Percentiles rank a stretch among this genome's conserved stretches.
Conservation (phyloP, 2,329 filamentous ascomycete genomes). For the Nothomitra cinnamomea region DNA sequence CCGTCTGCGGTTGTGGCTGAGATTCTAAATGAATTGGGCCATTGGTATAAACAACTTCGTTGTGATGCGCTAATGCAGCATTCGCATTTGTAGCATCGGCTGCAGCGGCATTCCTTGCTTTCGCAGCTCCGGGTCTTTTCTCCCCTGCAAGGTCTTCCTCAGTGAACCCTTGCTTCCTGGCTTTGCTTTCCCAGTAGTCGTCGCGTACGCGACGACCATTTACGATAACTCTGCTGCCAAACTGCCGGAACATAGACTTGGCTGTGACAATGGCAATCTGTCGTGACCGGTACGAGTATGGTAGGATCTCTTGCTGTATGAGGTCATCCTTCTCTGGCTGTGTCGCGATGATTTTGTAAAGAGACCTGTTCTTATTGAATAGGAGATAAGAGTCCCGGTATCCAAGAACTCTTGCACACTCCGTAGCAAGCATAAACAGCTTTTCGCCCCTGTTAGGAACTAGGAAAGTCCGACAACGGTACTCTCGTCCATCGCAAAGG, state of each 20-base stretch:
- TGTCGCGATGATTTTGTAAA: slow-evolving; percentile 95
- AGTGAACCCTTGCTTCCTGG: slow-evolving; percentile 92
- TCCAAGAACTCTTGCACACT: slow-evolving; percentile 82
- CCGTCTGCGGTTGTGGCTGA: slow-evolving; percentile 48
- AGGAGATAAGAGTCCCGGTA: slow-evolving; percentile 96
- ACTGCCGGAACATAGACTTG: slow-evolving; percentile 96
- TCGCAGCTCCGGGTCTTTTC: slow-evolving; percentile 82
- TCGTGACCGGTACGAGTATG: slow-evolving; percentile 93
- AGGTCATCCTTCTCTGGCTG: slow-evolving; percentile 94
- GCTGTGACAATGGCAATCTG: slow-evolving; percentile 98
- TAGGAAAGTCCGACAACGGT: slow-evolving; percentile 83
- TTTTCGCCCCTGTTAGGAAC: slow-evolving; percentile 84
- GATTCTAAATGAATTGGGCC: slow-evolving; percentile 47
- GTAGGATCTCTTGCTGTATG: slow-evolving; percentile 84
- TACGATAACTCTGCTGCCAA: slow-evolving; percentile 83
- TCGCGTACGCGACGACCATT: slow-evolving; percentile 83
- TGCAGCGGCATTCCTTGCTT: slow-evolving; percentile 66
- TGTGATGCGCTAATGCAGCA: slow-evolving; percentile 47
- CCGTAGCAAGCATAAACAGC: slow-evolving; percentile 95
- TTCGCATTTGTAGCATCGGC: slow-evolving; percentile 17
- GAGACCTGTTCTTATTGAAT: slow-evolving; percentile 95
- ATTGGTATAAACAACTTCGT: slow-evolving; percentile 79
- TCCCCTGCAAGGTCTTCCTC: slow-evolving; percentile 92
- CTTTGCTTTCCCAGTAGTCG: slow-evolving; percentile 98
- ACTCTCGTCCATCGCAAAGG: slow-evolving; percentile 66